These are phyloP conservation scores for Vitis rupestris DNA, from an alignment of 164 flowering plant species.

Conservation along the genomic window DNA sequence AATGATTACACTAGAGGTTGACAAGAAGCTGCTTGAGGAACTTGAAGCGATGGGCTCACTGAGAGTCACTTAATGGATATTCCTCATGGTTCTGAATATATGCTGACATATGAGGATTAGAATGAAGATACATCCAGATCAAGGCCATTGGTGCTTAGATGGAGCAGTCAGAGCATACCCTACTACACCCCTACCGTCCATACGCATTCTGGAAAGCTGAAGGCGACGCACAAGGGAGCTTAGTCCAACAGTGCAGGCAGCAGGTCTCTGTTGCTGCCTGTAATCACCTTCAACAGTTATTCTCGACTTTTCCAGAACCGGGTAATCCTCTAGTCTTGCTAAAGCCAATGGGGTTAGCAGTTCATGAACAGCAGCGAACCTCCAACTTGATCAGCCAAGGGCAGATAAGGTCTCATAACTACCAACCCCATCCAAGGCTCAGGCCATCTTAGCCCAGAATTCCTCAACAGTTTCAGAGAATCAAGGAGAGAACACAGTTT, in stretches of 20 bases:
- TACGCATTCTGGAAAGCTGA: not conserved
- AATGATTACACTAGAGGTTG: conserved; percentile 91
- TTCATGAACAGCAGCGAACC: not conserved
- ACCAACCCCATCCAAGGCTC: conserved; percentile 35
- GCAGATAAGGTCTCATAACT: not conserved
- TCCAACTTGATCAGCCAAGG: not conserved
- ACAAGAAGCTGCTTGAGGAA: conserved; percentile 68
- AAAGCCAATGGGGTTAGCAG: not conserved
- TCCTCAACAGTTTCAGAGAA: conserved; percentile 22
- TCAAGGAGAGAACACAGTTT: conserved; percentile 15
- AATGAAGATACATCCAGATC: no score
- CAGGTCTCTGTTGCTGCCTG: not conserved
- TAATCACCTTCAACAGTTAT: not conserved
- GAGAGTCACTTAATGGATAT: no score
- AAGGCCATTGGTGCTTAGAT: not conserved
- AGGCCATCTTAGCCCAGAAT: conserved; percentile 39
- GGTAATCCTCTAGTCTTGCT: not conserved
- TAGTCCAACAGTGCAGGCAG: not conserved
- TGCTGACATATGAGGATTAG: no score
- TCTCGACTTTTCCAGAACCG: not conserved
- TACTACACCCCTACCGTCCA: not conserved
- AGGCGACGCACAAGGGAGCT: not conserved
- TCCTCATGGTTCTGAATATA: no score
- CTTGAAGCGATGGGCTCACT: conserved; percentile 75
- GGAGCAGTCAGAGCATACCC: conserved; percentile 1